Evolutionary conservation across 441 rosid genomes (phyloP).

Genomic region (Pelargonium fulgidum): DNA sequence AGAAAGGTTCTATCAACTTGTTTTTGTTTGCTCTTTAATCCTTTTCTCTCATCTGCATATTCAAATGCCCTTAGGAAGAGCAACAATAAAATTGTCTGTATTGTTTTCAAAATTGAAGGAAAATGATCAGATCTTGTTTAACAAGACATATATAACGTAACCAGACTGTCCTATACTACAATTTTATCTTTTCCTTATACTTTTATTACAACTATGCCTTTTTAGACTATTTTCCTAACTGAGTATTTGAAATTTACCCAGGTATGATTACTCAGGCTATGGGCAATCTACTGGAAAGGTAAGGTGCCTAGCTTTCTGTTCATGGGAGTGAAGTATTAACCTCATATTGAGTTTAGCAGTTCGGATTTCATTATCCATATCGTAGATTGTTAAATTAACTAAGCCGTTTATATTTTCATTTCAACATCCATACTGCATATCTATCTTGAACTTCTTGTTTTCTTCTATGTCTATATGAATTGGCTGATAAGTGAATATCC

Average conservation of each 20-base stretch:
- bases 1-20: too few species aligned
- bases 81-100: too few species aligned
- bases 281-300: slow-evolving; percentile 92
- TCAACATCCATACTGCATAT: not conserved
- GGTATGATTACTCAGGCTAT: slow-evolving; percentile 91
- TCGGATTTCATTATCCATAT: not conserved
- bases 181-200: too few species aligned
- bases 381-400: not conserved
- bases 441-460: not conserved
- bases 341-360: not conserved
- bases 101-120: too few species aligned
- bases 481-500: not conserved
- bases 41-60: too few species aligned
- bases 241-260: slow-evolving; percentile 16
- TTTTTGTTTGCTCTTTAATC: too few species aligned
- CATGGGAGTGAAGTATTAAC: not conserved
- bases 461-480: not conserved
- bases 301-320: slow-evolving; percentile 16
- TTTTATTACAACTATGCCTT: too few species aligned
- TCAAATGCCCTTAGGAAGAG: too few species aligned
- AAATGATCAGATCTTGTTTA: too few species aligned
- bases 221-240: too few species aligned
- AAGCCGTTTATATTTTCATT: not conserved
- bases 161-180: too few species aligned
- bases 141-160: too few species aligned